Base-by-base conservation (phyloP, 306 rosid species). In the Vigna angularis region DNA sequence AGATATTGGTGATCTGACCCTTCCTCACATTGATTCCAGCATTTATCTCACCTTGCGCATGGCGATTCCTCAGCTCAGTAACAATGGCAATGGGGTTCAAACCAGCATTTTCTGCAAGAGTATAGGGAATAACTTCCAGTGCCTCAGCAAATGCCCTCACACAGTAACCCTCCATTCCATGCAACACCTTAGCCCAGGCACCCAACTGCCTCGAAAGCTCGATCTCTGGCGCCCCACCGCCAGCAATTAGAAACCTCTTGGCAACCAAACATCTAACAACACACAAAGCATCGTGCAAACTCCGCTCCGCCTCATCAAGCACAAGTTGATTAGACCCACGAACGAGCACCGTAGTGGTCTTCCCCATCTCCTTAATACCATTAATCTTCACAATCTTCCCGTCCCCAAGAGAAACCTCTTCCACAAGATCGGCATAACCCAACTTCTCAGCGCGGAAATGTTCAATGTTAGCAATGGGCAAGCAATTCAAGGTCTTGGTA, bases 101-200 rank as follows among this genome's bases (percentile, higher is more conserved):
- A 34, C 99, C 99, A 1, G 99, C 99, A 89, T 95, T 95, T 83
- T 95, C 99, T 47, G 98, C 90, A 75, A 95, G 62, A 1, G 99
- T 95, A 81, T 93, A 95, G 13, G 99, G 99, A 84, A 95, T 85
- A 75, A 95, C 99, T 90, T 95, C 99, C 55, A 95, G 94, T 1
- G 99, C 98, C 93, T 95, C 98, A 0, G 99, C 99, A 82, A 95
- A 95, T 5, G 93, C 91, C 59, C 86, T 83, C 26, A 87, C 86
- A 76, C 99, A 95, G 73, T 95, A 91, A 56, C 99, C 98, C 80
- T 95, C 99, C 99, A 95, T 95, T 47, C 99, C 99, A 52, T 93
- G 98, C 82, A 95, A 82, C 81, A 89, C 99, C 91, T 95, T 95
- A 0, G 99, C 98, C 99, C 99, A 95, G 2, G 99, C 98, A 72